Percentiles rank a stretch among this genome's conserved stretches.
phyloP scores from a whole-genome alignment of 2,329 filamentous ascomycete species.

The Fusarium sp. region DNA sequence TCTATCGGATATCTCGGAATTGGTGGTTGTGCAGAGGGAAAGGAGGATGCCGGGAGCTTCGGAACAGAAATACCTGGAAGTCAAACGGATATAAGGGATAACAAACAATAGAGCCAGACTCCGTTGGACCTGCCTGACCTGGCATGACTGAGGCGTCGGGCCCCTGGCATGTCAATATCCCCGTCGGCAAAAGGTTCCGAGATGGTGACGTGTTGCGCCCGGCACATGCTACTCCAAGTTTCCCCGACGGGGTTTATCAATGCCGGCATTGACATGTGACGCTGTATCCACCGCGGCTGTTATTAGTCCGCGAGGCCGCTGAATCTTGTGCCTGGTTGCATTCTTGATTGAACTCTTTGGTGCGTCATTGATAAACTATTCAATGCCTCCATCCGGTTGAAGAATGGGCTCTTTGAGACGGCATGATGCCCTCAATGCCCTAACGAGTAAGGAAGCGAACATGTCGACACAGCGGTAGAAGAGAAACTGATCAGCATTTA shows the following conservation, averaged over 20 bases:
- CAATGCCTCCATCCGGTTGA: neutral
- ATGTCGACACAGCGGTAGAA: neutral
- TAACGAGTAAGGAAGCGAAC: neutral
- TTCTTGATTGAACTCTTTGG: neutral
- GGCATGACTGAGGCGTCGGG: neutral
- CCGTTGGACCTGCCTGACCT: neutral
- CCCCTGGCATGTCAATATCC: neutral
- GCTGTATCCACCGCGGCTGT: neutral
- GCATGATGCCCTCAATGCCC: neutral
- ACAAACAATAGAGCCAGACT: neutral
- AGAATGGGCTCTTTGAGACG: neutral
- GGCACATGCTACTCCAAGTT: neutral
- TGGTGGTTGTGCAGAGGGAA: neutral
- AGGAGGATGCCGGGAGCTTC: neutral
- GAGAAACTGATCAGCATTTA: neutral
- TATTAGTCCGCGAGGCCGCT: neutral
- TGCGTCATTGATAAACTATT: neutral
- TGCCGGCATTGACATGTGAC: neutral
- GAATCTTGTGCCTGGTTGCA: neutral
- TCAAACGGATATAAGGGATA: neutral
- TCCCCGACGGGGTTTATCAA: constrained; percentile 1
- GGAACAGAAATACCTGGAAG: neutral
- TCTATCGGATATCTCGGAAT: neutral
- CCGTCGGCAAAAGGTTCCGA: constrained; percentile 2
- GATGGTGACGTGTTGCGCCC: neutral